A percentile compares a stretch with the other conserved stretches of the same genome.
These are phyloP conservation scores for Sporothrix curviconia DNA, from an alignment of 2,329 filamentous ascomycete genomes.

Conservation along the genomic window DNA sequence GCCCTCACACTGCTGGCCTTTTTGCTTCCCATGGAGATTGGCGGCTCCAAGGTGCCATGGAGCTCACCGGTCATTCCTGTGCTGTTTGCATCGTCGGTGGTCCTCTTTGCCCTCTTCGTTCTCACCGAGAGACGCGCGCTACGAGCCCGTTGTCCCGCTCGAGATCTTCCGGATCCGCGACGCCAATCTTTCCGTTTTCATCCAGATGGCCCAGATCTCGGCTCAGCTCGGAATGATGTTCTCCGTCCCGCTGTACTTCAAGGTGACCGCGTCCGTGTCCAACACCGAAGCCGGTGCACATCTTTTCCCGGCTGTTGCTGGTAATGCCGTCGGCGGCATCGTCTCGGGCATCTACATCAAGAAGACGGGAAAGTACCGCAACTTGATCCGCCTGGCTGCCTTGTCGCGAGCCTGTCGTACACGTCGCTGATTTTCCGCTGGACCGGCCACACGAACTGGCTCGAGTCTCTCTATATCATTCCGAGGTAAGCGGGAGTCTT, in stretches of 20 bases:
- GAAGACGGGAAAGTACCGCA: slow-evolving; percentile 54
- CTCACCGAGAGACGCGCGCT: slow-evolving; percentile 32
- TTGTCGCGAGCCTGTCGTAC: slow-evolving; percentile 46
- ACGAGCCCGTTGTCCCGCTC: slow-evolving; percentile 55
- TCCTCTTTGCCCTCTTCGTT: slow-evolving; percentile 30
- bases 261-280: slow-evolving; percentile 51
- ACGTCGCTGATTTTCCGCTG: slow-evolving; percentile 48
- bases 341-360: slow-evolving; percentile 52
- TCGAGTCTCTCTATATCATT: slow-evolving; percentile 53
- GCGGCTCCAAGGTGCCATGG: slow-evolving; percentile 34
- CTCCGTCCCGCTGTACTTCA: slow-evolving; percentile 62
- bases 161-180: slow-evolving; percentile 45
- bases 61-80: slow-evolving; percentile 28
- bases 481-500: slow-evolving; percentile 33
- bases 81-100: slow-evolving; percentile 26
- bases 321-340: slow-evolving; percentile 59
- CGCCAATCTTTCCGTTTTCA: slow-evolving; percentile 46
- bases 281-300: slow-evolving; percentile 54
- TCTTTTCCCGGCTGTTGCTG: slow-evolving; percentile 59
- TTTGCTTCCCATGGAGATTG: slow-evolving; percentile 35
- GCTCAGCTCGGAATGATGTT: slow-evolving; percentile 60
- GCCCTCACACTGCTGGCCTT: slow-evolving; percentile 30
- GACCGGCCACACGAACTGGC: slow-evolving; percentile 50
- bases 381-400: slow-evolving; percentile 44
- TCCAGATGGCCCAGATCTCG: slow-evolving; percentile 45